A percentile compares a stretch with the other conserved stretches of the same genome.
These are phyloP conservation scores for Salix purpurea DNA, from an alignment of 345 rosid species.

Conservation along the genomic window DNA sequence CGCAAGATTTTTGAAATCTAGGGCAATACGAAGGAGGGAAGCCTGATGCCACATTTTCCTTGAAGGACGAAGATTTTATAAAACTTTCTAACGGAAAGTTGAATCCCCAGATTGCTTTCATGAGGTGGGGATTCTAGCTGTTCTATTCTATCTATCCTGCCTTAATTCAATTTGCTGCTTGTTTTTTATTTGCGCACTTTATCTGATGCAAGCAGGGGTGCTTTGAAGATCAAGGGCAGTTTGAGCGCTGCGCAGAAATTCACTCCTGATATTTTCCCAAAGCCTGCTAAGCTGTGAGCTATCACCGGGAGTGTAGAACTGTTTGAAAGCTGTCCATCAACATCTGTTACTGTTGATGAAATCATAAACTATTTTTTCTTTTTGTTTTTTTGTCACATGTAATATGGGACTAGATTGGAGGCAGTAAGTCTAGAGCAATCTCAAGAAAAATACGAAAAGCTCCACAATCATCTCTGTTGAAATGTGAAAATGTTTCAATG, in stretches of 20 bases:
- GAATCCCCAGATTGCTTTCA: constrained; percentile 94
- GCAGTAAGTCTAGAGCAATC: background rate
- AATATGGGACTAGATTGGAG: background rate
- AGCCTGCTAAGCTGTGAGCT: constrained; percentile 81
- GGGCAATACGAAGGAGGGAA: constrained; percentile 83
- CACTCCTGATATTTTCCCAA: constrained; percentile 96
- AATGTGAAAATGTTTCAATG: too few species aligned
- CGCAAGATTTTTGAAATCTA: constrained; percentile 11
- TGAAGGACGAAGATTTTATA: constrained; percentile 86
- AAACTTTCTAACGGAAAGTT: constrained; percentile 88
- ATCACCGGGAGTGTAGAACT: background rate
- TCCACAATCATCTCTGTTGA: background rate
- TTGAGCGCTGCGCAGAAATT: constrained; percentile 91
- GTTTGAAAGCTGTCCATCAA: background rate
- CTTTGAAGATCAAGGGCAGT: constrained; percentile 92
- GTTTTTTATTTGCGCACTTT: background rate
- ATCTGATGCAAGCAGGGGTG: constrained; percentile 57
- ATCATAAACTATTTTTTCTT: background rate
- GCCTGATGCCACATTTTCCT: constrained; percentile 79
- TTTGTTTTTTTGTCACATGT: too few species aligned
- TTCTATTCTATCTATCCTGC: background rate
- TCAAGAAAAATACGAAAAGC: background rate
- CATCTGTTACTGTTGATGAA: background rate
- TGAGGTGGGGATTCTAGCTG: constrained; percentile 44
- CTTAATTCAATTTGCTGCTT: background rate